A percentile compares a stretch with the other conserved stretches of the same genome.
Conservation (phyloP, 2,329 filamentous ascomycete species). For the Penicillium frequentans region DNA sequence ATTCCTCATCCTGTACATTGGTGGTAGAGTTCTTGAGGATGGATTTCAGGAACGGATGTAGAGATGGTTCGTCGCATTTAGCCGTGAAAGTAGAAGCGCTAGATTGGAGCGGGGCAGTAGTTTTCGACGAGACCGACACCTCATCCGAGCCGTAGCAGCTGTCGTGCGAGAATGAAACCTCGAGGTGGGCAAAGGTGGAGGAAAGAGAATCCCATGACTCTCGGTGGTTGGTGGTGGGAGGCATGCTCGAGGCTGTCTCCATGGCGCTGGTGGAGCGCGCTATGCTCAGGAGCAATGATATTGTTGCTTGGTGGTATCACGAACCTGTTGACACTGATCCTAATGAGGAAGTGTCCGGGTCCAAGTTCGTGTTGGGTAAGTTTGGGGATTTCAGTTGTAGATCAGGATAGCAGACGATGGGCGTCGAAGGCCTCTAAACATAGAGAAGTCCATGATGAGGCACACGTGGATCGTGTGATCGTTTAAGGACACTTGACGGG, state of each 20-base stretch:
- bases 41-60: slow-evolving; percentile 31
- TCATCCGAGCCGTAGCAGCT: slow-evolving; percentile 43
- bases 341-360: neutral
- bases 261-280: neutral
- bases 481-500: slow-evolving; percentile 29
- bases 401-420: slow-evolving; percentile 14
- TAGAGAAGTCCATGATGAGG: slow-evolving; percentile 32
- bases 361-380: slow-evolving; percentile 3
- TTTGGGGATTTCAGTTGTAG: slow-evolving; percentile 9
- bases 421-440: slow-evolving; percentile 34
- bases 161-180: slow-evolving; percentile 40
- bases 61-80: slow-evolving; percentile 20
- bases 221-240: slow-evolving; percentile 22
- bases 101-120: slow-evolving; percentile 24
- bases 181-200: slow-evolving; percentile 36
- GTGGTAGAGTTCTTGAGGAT: slow-evolving; percentile 35
- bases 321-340: neutral
- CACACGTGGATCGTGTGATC: slow-evolving; percentile 23
- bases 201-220: slow-evolving; percentile 40
- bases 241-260: slow-evolving; percentile 26
- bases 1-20: slow-evolving; percentile 25
- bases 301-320: neutral
- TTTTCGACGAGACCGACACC: slow-evolving; percentile 33
- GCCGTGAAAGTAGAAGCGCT: slow-evolving; percentile 19
- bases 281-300: neutral